A percentile compares a stretch with the other conserved stretches of the same genome.
Conservation (phyloP, 768 basidiomycete genomes). For the Collybiopsis confluens region DNA sequence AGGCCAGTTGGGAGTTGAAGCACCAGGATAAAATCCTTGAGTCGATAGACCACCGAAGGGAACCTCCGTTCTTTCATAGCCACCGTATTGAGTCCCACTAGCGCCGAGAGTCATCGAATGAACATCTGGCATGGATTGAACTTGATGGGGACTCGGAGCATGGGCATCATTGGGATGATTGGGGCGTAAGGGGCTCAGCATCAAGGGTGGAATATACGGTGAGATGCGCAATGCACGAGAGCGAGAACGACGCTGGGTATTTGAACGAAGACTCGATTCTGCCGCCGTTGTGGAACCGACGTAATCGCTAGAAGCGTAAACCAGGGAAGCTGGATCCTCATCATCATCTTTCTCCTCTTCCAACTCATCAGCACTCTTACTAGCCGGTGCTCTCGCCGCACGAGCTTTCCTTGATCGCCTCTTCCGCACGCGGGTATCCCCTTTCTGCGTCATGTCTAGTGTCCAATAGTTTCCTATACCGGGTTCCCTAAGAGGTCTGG, state of each 20-base stretch:
- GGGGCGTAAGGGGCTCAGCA: no score
- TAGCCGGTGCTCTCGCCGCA: no score
- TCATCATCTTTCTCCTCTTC: not conserved
- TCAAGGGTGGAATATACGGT: no score
- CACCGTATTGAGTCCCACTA: not conserved
- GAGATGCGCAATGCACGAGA: no score
- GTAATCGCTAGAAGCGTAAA: no score
- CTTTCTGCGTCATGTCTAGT: conserved; percentile 37
- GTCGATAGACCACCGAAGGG: not conserved
- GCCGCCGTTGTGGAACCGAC: no score
- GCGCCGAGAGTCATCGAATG: not conserved
- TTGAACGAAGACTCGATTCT: no score
- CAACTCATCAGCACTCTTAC: not conserved
- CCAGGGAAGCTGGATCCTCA: not conserved
- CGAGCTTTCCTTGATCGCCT: conserved; percentile 17
- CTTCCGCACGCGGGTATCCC: conserved; percentile 39
- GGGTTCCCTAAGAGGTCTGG: conserved; percentile 49
- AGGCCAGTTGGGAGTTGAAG: not conserved
- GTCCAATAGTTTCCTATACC: conserved; percentile 53
- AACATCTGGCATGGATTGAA: no score
- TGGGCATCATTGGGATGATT: no score
- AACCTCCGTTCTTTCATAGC: not conserved
- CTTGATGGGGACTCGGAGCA: no score
- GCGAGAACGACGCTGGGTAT: no score
- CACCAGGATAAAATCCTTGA: not conserved